phyloP scores from a whole-genome alignment of 2,329 filamentous ascomycete genomes.

The Pyrenophora seminiperda region DNA sequence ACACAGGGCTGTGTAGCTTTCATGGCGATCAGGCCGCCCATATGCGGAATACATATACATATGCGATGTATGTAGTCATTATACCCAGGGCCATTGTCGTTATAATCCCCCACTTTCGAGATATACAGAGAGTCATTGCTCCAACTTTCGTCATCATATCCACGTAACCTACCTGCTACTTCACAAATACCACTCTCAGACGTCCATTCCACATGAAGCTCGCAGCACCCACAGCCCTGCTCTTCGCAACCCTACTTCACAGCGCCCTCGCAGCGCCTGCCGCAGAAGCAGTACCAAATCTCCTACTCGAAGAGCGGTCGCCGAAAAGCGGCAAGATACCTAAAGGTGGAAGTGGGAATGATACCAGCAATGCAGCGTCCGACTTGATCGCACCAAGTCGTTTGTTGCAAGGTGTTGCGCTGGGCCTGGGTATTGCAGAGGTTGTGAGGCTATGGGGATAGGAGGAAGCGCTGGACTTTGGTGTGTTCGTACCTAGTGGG shows the following conservation, averaged over 20 bases:
- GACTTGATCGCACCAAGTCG: constrained; percentile 26
- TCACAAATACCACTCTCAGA: neutral
- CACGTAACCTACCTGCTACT: too few relatives aligned
- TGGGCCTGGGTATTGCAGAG: constrained; percentile 36
- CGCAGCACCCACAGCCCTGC: constrained; percentile 25
- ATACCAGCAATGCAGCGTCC: constrained; percentile 27
- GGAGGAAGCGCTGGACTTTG: neutral
- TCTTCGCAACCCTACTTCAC: constrained; percentile 28
- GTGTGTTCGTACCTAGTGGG: too few relatives aligned
- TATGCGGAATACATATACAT: neutral
- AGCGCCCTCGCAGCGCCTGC: constrained; percentile 27
- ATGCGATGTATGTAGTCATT: neutral
- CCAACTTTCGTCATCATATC: neutral
- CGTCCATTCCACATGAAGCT: constrained; percentile 32
- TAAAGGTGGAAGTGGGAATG: constrained; percentile 6
- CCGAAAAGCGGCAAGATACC: constrained; percentile 17
- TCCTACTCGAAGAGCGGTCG: constrained; percentile 28
- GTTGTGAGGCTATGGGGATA: constrained; percentile 30
- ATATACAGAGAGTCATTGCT: neutral
- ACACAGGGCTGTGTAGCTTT: constrained; percentile 10
- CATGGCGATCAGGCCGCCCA: neutral
- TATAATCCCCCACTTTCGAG: too few relatives aligned
- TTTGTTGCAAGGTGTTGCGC: constrained; percentile 30
- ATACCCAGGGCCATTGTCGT: too few relatives aligned
- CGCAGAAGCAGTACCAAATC: constrained; percentile 14